Base-by-base conservation (phyloP, 495 filamentous ascomycete species). In the Lophiostoma macrostomum region DNA sequence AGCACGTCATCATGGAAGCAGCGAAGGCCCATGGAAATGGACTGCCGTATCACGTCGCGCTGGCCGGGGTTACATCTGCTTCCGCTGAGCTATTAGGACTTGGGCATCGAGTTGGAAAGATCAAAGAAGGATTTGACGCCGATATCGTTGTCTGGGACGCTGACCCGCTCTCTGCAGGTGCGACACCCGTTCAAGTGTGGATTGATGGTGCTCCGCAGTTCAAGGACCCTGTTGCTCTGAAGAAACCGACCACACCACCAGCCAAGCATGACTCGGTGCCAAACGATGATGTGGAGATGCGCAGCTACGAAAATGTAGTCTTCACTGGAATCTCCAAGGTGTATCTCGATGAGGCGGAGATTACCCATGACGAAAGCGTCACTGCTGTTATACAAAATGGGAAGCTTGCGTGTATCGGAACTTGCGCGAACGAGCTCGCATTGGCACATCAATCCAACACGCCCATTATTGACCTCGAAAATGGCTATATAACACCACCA, bases 101-200 rank as follows among this genome's bases (percentile, higher is more conserved):
- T 12, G 77, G 74, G 2, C 64, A 85, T 35, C 72, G 82, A 13
- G 70, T 86, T 11, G 82, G 82, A 7, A 83, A 83, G 54, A 68
- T 79, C 35, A 78, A 77, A 64, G 68, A 75, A 18, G 81, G 82
- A 0, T 83, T 80, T 50, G 82, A 86, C 61, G 82, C 82, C 18
- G 82, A 86, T 57, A 49, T 86, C 18, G 82, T 83, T 1, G 74
- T 85, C 7, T 86, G 81, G 81, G 81, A 85, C 58, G 78, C 74
- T 38, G 80, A 86, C 60, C 82, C 82, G 24, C 66, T 86, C 4
- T 73, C 73, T 32, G 72, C 80, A 0, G 82, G 82, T 8, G 81
- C 82, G 0, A 69, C 81, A 4, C 80, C 82, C 0, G 64, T 77
- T 0, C 79, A 85, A 50, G 79, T 86, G 2, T 86, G 76, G 74